Evolutionary conservation across 371 early-diverging fungal genomes (phyloP), one percentile per base, ranked within the genome.

Genomic region (Rhizopus sp.): DNA sequence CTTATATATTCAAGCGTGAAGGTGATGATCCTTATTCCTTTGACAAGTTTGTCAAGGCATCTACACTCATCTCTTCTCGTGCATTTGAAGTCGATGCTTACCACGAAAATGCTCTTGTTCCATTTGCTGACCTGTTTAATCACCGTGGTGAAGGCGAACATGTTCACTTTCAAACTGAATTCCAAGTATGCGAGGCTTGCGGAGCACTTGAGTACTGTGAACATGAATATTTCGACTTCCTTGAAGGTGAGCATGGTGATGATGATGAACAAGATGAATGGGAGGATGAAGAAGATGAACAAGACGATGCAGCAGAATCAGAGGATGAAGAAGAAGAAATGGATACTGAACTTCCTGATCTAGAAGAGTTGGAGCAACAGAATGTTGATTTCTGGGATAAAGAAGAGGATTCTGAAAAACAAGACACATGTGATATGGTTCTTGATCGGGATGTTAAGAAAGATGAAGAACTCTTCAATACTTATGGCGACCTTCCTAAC

Each of bases 401-500:
- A 44, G 62, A 68, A 1, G 59, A 67, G 3, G 81, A 82, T 9
- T 81, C 81, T 10, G 71, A 80, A 29, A 62, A 67, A 46, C 70
- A 78, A 37, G 88, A 88, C 35, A 77, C 82, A 4, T 81, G 82
- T 53, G 91, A 92, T 49, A 91, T 95, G 81, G 76, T 82, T 6
- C 68, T 91, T 42, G 85, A 88, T 37, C 73, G 78, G 45, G 69
- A 85, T 7, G 78, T 83, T 51, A 73, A 77, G 46, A 80, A 82
- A 47, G 87, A 85, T n/a, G 79, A 83, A 40, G 93, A 94, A 69
- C 70, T 94, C 10, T 93, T 87, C 66, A 93, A 92, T 62, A 91
- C 92, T 3, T 94, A 94, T 53, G 96, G 96, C n/a, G 82, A 88
- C 38, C 89, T 85, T 62, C 75, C 86, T 31, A 91, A 89, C 65